phyloP scores from a whole-genome alignment of 345 rosid species.

The Euphorbia pulcherrima region DNA sequence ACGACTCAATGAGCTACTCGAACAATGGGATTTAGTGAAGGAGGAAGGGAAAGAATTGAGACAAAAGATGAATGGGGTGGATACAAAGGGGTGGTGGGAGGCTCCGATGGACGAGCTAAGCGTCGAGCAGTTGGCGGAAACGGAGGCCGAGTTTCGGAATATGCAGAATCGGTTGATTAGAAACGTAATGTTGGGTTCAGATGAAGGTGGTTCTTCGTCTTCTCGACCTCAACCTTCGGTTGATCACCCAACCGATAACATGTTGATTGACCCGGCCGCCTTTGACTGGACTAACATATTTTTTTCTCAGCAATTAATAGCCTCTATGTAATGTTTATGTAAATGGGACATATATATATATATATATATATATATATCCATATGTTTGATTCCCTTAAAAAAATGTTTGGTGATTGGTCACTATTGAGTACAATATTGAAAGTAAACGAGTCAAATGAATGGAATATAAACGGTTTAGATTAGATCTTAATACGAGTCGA shows the following conservation, averaged over 20 bases:
- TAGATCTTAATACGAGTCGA: too few relatives aligned
- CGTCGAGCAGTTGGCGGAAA: neutral
- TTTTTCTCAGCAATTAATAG: too few relatives aligned
- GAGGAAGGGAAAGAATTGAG: neutral
- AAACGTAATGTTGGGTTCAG: neutral
- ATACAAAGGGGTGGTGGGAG: neutral
- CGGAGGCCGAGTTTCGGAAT: neutral
- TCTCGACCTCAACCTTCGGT: neutral
- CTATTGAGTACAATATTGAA: too few relatives aligned
- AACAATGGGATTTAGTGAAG: neutral
- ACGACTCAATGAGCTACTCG: neutral
- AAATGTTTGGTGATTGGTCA: too few relatives aligned
- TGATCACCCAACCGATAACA: neutral
- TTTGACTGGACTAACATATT: too few relatives aligned
- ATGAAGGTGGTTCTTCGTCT: neutral
- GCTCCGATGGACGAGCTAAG: constrained; percentile 2
- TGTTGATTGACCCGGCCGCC: too few relatives aligned
- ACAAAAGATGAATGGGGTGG: neutral
- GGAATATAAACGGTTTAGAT: too few relatives aligned
- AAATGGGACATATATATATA: too few relatives aligned
- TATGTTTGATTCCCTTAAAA: too few relatives aligned
- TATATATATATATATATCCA: too few relatives aligned
- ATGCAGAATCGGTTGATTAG: neutral
- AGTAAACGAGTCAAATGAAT: too few relatives aligned
- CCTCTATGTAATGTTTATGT: too few relatives aligned